A percentile compares a stretch with the other conserved stretches of the same genome.
These are phyloP conservation scores for Parastagonospora avenae DNA, from an alignment of 2,329 filamentous ascomycete genomes.

Conservation along the genomic window DNA sequence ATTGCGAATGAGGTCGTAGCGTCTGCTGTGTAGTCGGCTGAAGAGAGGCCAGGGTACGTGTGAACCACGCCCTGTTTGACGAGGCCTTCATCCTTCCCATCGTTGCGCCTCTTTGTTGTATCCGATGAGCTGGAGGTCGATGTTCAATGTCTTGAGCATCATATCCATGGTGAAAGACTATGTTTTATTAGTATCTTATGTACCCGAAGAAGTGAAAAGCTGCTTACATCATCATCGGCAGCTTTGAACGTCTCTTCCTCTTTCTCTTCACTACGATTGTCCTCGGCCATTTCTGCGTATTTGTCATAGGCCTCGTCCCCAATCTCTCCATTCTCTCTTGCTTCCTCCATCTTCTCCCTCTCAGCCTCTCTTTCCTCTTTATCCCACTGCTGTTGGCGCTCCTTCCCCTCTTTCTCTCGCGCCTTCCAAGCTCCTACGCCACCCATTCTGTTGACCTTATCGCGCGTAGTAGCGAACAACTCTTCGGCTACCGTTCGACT, in stretches of 20 bases:
- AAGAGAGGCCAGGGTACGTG: neutral
- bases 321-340: conserved; percentile 34
- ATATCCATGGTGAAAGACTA: conserved; percentile 70
- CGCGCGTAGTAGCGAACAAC: conserved; percentile 64
- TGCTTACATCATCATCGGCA: conserved; percentile 48
- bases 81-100: conserved; percentile 59
- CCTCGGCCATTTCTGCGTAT: conserved; percentile 46
- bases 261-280: conserved; percentile 50
- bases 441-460: conserved; percentile 67
- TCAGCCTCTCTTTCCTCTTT: conserved; percentile 44
- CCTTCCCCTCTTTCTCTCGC: conserved; percentile 40
- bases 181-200: conserved; percentile 5
- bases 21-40: neutral
- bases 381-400: conserved; percentile 46
- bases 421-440: conserved; percentile 62
- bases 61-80: neutral
- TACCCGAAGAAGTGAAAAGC: conserved; percentile 39
- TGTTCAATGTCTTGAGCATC: conserved; percentile 70
- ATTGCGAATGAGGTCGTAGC: neutral
- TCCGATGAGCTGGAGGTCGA: conserved; percentile 67
- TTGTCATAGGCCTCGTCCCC: conserved; percentile 57
- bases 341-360: conserved; percentile 53
- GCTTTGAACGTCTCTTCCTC: conserved; percentile 43
- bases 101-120: conserved; percentile 62
- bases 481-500: conserved; percentile 70